phyloP scores from a whole-genome alignment of 192 early-diverging fungal species.

The Coemansia sp. region DNA sequence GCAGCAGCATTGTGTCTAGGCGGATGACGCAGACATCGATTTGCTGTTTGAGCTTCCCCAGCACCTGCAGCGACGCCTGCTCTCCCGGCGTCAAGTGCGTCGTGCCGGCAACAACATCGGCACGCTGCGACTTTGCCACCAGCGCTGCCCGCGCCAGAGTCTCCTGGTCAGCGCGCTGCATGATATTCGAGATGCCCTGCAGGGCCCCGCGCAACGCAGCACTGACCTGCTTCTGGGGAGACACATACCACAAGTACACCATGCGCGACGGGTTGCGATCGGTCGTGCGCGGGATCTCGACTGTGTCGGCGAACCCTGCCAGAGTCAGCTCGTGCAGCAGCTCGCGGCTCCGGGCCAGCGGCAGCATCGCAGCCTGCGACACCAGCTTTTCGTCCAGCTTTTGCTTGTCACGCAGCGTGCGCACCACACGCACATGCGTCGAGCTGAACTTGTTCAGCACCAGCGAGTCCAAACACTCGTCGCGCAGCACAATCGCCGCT shows the following conservation, averaged over 20 bases:
- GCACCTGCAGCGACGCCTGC: constrained; percentile 44
- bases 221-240: constrained; percentile 53
- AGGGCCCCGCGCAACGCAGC: constrained; percentile 56
- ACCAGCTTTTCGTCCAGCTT: constrained; percentile 75
- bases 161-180: constrained; percentile 58
- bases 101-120: constrained; percentile 61
- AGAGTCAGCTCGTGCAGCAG: constrained; percentile 58
- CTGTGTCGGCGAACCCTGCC: constrained; percentile 53
- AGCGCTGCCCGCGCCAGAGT: constrained; percentile 49
- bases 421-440: constrained; percentile 60
- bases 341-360: constrained; percentile 62
- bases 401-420: constrained; percentile 68
- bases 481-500: constrained; percentile 57
- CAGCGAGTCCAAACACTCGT: constrained; percentile 57
- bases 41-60: constrained; percentile 48
- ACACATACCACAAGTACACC: constrained; percentile 69
- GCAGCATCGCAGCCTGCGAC: constrained; percentile 66
- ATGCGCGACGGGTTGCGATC: constrained; percentile 75
- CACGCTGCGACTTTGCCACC: constrained; percentile 63
- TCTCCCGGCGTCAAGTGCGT: constrained; percentile 57
- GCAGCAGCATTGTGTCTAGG: constrained; percentile 44
- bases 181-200: constrained; percentile 60
- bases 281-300: constrained; percentile 70
- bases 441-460: constrained; percentile 63
- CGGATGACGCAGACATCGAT: constrained; percentile 53